Conservation (phyloP, 257 asterid species). For the Oldenlandia corymbosa region DNA sequence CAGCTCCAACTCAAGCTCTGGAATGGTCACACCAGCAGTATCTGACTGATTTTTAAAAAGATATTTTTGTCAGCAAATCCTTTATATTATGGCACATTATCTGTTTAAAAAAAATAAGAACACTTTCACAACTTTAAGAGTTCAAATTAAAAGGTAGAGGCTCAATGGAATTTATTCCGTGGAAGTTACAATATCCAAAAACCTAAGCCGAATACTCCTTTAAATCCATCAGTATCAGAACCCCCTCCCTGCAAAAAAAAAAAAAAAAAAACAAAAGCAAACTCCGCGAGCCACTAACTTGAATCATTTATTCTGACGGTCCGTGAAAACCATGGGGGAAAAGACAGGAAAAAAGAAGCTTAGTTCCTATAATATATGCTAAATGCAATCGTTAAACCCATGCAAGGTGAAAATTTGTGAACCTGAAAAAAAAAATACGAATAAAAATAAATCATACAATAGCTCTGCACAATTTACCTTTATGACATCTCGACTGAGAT, state of each 20-base stretch:
- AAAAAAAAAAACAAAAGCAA: no score
- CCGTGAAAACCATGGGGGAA: no score
- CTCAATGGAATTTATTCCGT: no score
- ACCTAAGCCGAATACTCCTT: no score
- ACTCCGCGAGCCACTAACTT: no score
- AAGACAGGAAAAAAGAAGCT: background rate
- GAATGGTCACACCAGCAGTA: conserved; percentile 70
- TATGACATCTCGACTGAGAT: conserved; percentile 89
- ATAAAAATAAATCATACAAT: background rate
- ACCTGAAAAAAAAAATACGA: background rate
- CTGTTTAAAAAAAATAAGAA: background rate
- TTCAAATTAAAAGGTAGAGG: no score
- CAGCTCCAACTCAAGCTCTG: conserved; percentile 87
- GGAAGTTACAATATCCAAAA: no score
- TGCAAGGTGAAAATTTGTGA: background rate
- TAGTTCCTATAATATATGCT: no score
- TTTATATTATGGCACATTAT: conserved; percentile 11
- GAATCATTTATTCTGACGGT: no score
- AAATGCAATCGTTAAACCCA: no score
- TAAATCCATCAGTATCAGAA: no score
- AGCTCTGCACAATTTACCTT: conserved; percentile 43
- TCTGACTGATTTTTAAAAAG: conserved; percentile 60
- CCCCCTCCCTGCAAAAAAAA: no score
- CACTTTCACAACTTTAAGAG: background rate
- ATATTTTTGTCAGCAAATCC: conserved; percentile 16